A percentile compares a stretch with the other conserved stretches of the same genome.
Evolutionary conservation across 116 monocot genomes (phyloP).

Genomic region (Thalassia testudinum): DNA sequence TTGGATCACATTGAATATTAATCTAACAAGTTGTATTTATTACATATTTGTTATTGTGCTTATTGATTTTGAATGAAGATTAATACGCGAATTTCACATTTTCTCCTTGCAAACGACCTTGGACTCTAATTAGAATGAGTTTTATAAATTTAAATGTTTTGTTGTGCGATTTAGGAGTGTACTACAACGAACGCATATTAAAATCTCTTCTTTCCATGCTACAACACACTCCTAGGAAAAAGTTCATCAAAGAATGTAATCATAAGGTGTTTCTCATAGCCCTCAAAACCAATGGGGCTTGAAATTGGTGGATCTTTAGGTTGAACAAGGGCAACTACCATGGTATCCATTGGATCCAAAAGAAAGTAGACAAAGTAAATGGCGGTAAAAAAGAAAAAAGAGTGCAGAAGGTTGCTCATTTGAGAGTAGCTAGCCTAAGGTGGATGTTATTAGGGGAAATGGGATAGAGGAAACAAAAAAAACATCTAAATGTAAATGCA

Average conservation of each 20-base stretch:
- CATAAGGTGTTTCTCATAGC: constrained; percentile 68
- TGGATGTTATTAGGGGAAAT: constrained; percentile 3
- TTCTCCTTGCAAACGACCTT: no score
- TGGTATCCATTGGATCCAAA: background rate
- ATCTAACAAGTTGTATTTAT: no score
- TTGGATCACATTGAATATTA: no score
- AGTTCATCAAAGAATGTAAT: constrained; percentile 38
- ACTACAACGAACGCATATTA: no score
- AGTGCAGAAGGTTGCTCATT: constrained; percentile 4
- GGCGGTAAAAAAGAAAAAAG: background rate
- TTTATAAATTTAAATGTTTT: no score
- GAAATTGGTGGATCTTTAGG: background rate
- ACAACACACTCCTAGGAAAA: constrained; percentile 23
- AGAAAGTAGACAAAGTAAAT: background rate
- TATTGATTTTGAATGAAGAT: no score
- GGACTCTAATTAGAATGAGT: no score
- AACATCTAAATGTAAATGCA: constrained; percentile 16
- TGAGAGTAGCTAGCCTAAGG: constrained; percentile 28
- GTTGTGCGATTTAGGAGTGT: no score
- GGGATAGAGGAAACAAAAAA: constrained; percentile 3
- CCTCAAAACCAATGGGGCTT: constrained; percentile 67
- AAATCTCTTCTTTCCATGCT: no score
- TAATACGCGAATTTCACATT: no score
- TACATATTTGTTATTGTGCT: no score
- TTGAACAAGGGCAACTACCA: constrained; percentile 3